Evolutionary conservation across 2,329 filamentous ascomycete genomes (phyloP), one percentile per base, ranked within the genome.

Genomic region (Fusarium ambrosium): DNA sequence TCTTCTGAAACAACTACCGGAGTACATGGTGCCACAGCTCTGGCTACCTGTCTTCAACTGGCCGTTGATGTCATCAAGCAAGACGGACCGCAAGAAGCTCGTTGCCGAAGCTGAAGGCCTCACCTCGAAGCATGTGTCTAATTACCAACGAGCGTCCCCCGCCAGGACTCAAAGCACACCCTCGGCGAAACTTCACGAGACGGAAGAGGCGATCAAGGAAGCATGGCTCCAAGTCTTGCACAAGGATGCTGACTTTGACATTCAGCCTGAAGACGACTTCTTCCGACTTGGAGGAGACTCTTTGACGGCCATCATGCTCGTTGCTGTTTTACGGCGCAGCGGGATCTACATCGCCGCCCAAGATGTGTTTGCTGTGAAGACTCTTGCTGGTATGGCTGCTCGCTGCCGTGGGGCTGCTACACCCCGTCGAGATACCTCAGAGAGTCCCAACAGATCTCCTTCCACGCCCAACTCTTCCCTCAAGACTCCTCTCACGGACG

Each of bases 161-260:
- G 27, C 11, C 48, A 53, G 32, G 18, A 7, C 11, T 7, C 18
- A 53, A 20, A 34, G 69, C 1, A 24, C 60, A 4, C 37, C 20
- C 16, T 84, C 11, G 78, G 77, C 24, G 45, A 65, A 20, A 71
- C 82, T 20, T 85, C 71, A 77, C 1, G 69, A 80, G n/a, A 41
- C 16, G 8, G 78, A 82, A 6, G 69, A 77, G 6, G 43, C 8
- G 0, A 55, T 70, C 39, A 61, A 68, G 32, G 27, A 53, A 4
- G 48, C 66, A 16, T 70, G 68, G 68, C 27, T 53, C 3, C 32
- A 9, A 1, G 64, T 67, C 3, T n/a, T 70, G 0, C 29, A 43
- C 4, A 18, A 67, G 3, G 27, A 63, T 4, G 10, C 27, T 11
- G 24, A 48, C 20, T 53, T 60, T 10, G 58, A 34, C 6, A 61